Conservation (phyloP, 225 moss, liverwort and hornwort genomes). For the Marchantia paleacea region DNA sequence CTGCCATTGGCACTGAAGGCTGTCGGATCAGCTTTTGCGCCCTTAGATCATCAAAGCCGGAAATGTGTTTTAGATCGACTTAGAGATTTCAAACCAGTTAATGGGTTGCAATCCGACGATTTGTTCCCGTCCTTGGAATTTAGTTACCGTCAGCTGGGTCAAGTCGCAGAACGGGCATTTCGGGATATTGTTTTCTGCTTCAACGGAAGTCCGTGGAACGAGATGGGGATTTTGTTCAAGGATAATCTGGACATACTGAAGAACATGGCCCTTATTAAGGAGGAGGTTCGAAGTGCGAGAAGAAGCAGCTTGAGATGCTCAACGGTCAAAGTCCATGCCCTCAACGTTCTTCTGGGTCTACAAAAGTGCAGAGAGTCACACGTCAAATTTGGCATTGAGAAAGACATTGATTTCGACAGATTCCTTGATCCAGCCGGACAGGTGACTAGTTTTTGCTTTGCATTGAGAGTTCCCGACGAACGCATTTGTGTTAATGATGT, state of each 20-base stretch:
- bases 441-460: too few relatives aligned
- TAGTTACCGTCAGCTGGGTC: not conserved
- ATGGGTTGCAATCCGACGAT: too few relatives aligned
- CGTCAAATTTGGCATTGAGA: not conserved
- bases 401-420: not conserved
- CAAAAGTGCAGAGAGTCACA: not conserved
- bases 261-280: not conserved
- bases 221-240: not conserved
- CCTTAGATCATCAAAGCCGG: too few relatives aligned
- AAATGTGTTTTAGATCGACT: too few relatives aligned
- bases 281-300: too few relatives aligned
- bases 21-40: not conserved
- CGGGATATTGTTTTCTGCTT: constrained; percentile 1
- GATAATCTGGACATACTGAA: constrained; percentile 1
- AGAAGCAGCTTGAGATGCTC: too few relatives aligned
- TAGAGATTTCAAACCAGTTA: too few relatives aligned
- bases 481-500: too few relatives aligned
- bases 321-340: not conserved
- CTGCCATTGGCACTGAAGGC: constrained; percentile 8
- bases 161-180: not conserved
- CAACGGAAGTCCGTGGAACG: not conserved
- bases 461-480: too few relatives aligned
- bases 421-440: too few relatives aligned
- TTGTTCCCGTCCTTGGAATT: too few relatives aligned
- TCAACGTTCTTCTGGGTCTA: not conserved